Percentiles rank a stretch among this genome's conserved stretches.
Evolutionary conservation across 148 eudicot genomes (phyloP).

Genomic region (Fagopyrum homotropicum): DNA sequence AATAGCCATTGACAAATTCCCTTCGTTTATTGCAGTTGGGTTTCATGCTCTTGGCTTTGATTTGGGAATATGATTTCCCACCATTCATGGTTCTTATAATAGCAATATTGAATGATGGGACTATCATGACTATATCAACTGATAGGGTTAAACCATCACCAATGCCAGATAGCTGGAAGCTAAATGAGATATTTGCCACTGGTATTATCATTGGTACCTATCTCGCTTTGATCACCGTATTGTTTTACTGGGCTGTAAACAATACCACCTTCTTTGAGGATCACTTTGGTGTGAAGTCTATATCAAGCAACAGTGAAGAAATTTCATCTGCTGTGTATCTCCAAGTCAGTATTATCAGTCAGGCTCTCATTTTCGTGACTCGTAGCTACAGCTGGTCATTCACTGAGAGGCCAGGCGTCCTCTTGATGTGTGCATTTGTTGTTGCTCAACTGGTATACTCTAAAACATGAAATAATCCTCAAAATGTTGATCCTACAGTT

Average conservation of each 20-base stretch:
- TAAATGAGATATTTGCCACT: constrained; percentile 63
- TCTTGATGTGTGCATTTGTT: constrained; percentile 56
- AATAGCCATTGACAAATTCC: background rate
- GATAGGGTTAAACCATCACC: constrained; percentile 64
- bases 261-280: constrained; percentile 53
- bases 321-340: constrained; percentile 64
- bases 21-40: constrained; percentile 41
- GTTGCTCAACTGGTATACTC: constrained; percentile 55
- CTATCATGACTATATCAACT: constrained; percentile 67
- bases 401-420: constrained; percentile 58
- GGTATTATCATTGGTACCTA: constrained; percentile 63
- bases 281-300: constrained; percentile 45
- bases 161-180: constrained; percentile 65
- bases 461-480: background rate
- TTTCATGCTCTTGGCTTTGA: constrained; percentile 59
- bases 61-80: constrained; percentile 68
- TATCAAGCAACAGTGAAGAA: constrained; percentile 41
- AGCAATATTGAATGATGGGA: constrained; percentile 62
- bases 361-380: constrained; percentile 75
- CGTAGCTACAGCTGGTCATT: constrained; percentile 74
- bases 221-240: constrained; percentile 62
- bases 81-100: constrained; percentile 71
- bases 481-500: background rate
- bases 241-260: constrained; percentile 55
- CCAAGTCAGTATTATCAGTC: constrained; percentile 76